These are phyloP conservation scores for Tephrocybe sp. DNA, from an alignment of 768 basidiomycete species.

Conservation along the genomic window DNA sequence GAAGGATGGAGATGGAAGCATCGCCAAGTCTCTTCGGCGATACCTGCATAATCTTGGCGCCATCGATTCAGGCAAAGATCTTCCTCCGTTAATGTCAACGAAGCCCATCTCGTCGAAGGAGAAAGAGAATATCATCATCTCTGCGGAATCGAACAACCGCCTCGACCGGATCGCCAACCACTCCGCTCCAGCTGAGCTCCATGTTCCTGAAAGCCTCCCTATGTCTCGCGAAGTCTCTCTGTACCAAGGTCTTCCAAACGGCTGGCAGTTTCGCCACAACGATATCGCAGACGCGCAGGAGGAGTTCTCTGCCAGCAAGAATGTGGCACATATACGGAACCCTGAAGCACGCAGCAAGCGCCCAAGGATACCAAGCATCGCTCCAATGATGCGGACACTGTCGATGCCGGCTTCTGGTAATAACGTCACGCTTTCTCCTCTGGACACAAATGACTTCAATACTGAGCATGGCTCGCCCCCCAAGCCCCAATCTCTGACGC, in stretches of 20 bases:
- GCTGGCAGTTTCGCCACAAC: slow-evolving; percentile 44
- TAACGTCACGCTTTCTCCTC: neutral
- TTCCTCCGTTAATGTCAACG: no score
- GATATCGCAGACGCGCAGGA: slow-evolving; percentile 31
- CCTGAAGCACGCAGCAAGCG: slow-evolving; percentile 16
- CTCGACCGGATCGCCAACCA: slow-evolving; percentile 11
- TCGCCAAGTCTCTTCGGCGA: slow-evolving; percentile 16
- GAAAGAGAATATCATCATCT: neutral
- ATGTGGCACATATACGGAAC: slow-evolving; percentile 1
- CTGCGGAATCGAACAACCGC: neutral
- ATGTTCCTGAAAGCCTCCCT: slow-evolving; percentile 22
- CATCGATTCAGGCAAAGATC: neutral
- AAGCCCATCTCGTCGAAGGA: no score
- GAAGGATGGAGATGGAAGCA: slow-evolving; percentile 15
- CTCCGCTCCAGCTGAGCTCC: slow-evolving; percentile 8
- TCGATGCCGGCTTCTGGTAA: slow-evolving; percentile 3
- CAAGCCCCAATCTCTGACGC: slow-evolving; percentile 4
- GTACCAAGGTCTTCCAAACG: slow-evolving; percentile 46
- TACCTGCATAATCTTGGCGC: slow-evolving; percentile 10
- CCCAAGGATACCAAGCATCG: slow-evolving; percentile 41
- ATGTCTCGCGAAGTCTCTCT: slow-evolving; percentile 50
- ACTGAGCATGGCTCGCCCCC: slow-evolving; percentile 10
- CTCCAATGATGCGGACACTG: slow-evolving; percentile 29
- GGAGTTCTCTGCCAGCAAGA: slow-evolving; percentile 19
- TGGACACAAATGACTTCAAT: slow-evolving; percentile 22